Evolutionary conservation across 176 grass and related monocot genomes (phyloP), one percentile per base, ranked within the genome.

Genomic region (Pontederia paniculata): DNA sequence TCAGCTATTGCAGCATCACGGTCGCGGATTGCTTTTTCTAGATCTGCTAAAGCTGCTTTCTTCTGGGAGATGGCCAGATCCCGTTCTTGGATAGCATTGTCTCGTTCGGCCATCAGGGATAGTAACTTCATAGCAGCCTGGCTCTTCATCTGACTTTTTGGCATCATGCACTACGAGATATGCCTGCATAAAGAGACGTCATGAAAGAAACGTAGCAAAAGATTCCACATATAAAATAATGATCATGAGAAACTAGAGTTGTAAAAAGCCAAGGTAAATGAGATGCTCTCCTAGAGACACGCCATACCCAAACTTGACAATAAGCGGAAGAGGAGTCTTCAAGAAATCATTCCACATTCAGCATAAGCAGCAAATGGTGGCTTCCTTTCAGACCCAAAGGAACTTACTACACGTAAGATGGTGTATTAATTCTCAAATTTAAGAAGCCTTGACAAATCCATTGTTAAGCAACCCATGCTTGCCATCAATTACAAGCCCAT

Each of bases 41-140:
- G 79, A 69, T 95, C 85, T 46, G 84, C 81, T 55, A 89, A 52
- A 16, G 84, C 84, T 59, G 85, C 85, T 77, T 85, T 95, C 71
- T 71, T 95, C 65, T 95, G 84, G n/a, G 78, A 81, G 12, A 95
- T 66, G 64, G 89, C 84, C 71, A 79, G 78, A 44, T 95, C 79
- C 9, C 81, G 83, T 57, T 95, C 78, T 67, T 81, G 73, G 46
- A 95, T 80, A 21, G 85, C 89, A 68, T 42, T 95, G 25, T 95
- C 85, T 23, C 82, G 88, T 48, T 83, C 89, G 48, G 70, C 81
- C 81, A 95, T 74, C 5, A 84, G 28, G 7, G 88, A 74, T 21
- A 88, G 75, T 12, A 94, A 37, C 46, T 58, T 84, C 71, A 83
- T 75, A 51, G 79, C 83, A 19, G 83, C 83, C 55, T 80, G 83